phyloP scores from a whole-genome alignment of 2,329 filamentous ascomycete genomes.

The Calycina herbarum region DNA sequence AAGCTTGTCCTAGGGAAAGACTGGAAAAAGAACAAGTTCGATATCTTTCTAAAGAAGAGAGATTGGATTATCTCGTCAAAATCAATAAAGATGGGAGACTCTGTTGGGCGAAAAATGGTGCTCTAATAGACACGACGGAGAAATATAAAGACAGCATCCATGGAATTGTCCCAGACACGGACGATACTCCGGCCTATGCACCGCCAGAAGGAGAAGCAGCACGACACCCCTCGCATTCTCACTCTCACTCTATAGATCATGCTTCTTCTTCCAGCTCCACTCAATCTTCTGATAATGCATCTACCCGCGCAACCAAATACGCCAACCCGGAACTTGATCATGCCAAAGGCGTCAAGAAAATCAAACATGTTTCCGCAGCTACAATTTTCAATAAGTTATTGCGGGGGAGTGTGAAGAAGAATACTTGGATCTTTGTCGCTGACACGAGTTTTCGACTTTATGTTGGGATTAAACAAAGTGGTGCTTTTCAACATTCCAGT shows the following conservation, averaged over 20 bases:
- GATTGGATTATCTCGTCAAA: slow-evolving; percentile 75
- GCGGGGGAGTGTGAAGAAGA: slow-evolving; percentile 76
- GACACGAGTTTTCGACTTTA: slow-evolving; percentile 85
- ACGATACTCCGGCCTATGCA: slow-evolving; percentile 56
- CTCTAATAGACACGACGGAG: slow-evolving; percentile 73
- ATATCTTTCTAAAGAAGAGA: slow-evolving; percentile 80
- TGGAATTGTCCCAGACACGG: slow-evolving; percentile 65
- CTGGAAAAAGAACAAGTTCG: slow-evolving; percentile 79
- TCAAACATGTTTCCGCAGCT: slow-evolving; percentile 67
- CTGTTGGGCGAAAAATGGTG: slow-evolving; percentile 84
- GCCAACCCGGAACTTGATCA: slow-evolving; percentile 62
- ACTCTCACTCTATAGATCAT: slow-evolving; percentile 12
- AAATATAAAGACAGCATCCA: slow-evolving; percentile 77
- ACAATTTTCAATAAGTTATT: slow-evolving; percentile 78
- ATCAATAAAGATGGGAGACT: slow-evolving; percentile 73
- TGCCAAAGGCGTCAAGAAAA: slow-evolving; percentile 58
- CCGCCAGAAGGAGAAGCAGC: slow-evolving; percentile 30
- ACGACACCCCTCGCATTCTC: slow-evolving; percentile 11
- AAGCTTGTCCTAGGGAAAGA: slow-evolving; percentile 69
- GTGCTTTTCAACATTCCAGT: slow-evolving; percentile 87
- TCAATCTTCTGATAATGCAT: slow-evolving; percentile 45
- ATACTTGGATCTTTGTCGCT: slow-evolving; percentile 92
- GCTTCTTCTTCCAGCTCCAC: slow-evolving; percentile 12
- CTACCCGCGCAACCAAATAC: slow-evolving; percentile 63
- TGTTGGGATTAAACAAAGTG: slow-evolving; percentile 85